Evolutionary conservation across 208 protist genomes (phyloP), one percentile per base, ranked within the genome.

Genomic region (Paratrypanosoma confusum): DNA sequence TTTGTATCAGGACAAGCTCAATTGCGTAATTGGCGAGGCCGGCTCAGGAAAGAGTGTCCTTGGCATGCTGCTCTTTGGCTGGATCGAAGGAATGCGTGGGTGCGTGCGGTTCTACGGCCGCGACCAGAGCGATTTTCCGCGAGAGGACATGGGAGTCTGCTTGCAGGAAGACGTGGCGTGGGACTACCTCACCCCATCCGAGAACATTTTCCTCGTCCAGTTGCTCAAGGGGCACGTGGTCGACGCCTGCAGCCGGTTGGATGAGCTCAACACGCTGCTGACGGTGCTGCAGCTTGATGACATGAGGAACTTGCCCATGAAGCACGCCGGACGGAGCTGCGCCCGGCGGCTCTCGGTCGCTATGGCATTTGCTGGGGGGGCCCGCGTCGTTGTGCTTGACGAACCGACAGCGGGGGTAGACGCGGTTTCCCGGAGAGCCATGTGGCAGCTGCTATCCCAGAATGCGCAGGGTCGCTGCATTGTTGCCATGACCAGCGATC

Each of bases 121-220:
- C 28, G 38, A 45, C 23, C 24, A 46, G 17, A 39, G n/a, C 11
- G 7, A 25, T 2, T 20, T 23, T 36, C 8, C 17, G 20, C 32
- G 61, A 16, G 33, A 57, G 17, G 29, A 47, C 27, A 65, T 88
- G 36, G 86, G 86, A 35, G 46, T 93, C 0, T 95, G 84, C 58
- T 71, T 79, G 14, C 71, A 92, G 43, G 63, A 71, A 48, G 72
- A 77, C 53, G 65, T 93, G 24, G 39, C 89, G 5, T 95, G 72
- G 65, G 56, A 64, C 3, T 42, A 82, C 25, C 47, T 93, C n/a
- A 93, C 73, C 26, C 53, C 56, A 3, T n/a, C 27, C 0, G 80
- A 95, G 39, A 70, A 93, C 43, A 50, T 95, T n/a, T 17, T 46
- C 22, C 65, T 88, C 17, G 87, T 71, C 45, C 66, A 50, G 11